phyloP scores from a whole-genome alignment of 441 rosid species.

The Omphalea diandra region DNA sequence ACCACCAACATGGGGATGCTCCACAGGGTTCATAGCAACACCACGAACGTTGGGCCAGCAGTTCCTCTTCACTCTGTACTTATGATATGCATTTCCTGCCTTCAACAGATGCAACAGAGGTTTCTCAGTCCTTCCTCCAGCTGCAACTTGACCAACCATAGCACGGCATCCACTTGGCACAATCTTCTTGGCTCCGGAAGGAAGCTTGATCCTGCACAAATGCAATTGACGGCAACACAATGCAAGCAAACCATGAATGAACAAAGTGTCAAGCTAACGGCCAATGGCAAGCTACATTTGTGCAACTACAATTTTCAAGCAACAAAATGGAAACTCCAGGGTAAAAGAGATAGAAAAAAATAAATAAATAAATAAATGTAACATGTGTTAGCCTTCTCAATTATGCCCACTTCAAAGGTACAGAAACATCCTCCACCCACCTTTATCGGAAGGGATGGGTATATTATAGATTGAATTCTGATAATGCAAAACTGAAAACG shows the following conservation, averaged over 20 bases:
- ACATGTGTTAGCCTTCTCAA: too few relatives aligned
- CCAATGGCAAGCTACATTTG: not conserved
- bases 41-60: slow-evolving; percentile 99
- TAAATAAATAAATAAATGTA: too few relatives aligned
- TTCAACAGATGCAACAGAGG: slow-evolving; percentile 87
- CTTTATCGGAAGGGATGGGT: too few relatives aligned
- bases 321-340: too few relatives aligned
- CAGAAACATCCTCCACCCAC: too few relatives aligned
- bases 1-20: slow-evolving; percentile 99
- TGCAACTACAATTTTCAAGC: too few relatives aligned
- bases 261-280: not conserved
- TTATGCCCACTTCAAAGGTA: too few relatives aligned
- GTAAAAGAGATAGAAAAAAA: too few relatives aligned
- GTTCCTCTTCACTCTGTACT: slow-evolving; percentile 90
- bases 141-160: slow-evolving; percentile 80
- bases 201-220: slow-evolving; percentile 58
- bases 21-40: slow-evolving; percentile 98
- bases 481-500: too few relatives aligned
- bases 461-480: too few relatives aligned
- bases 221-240: too few relatives aligned
- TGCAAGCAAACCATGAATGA: not conserved
- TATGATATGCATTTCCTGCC: slow-evolving; percentile 94
- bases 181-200: slow-evolving; percentile 80
- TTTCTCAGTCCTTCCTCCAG: slow-evolving; percentile 96
- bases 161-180: slow-evolving; percentile 80